Conservation (phyloP, 208 protist species). For the Willaertia magna region DNA sequence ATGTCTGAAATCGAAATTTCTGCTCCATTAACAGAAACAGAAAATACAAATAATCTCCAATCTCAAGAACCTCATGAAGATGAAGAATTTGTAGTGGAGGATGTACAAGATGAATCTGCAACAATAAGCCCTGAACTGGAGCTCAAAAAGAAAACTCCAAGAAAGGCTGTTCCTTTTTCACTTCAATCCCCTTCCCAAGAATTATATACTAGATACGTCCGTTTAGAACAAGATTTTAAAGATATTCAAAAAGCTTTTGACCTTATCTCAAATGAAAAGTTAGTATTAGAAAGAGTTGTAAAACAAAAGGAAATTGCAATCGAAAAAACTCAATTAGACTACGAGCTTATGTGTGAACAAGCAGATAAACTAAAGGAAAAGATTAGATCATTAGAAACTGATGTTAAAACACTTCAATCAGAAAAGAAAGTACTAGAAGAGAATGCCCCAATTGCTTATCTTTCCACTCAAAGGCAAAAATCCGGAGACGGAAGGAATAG, state of each 20-base stretch:
- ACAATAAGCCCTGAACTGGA: neutral
- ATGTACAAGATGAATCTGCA: neutral
- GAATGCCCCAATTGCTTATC: neutral
- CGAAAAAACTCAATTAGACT: neutral
- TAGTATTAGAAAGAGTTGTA: neutral
- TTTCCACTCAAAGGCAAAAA: neutral
- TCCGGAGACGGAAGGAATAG: neutral
- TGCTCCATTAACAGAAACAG: no score
- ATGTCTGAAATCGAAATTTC: no score
- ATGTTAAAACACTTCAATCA: neutral
- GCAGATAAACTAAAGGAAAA: neutral
- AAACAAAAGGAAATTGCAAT: neutral
- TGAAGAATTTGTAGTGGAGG: neutral
- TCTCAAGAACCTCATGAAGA: no score
- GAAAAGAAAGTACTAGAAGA: slow-evolving; percentile 5
- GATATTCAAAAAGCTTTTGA: neutral
- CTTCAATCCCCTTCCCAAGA: neutral
- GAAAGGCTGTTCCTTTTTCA: neutral
- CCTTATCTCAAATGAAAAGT: neutral
- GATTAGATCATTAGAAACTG: neutral
- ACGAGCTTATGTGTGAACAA: neutral
- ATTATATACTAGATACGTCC: neutral
- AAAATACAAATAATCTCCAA: no score
- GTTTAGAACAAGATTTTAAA: neutral
- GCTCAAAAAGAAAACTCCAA: neutral